A percentile compares a stretch with the other conserved stretches of the same genome.
phyloP scores from a whole-genome alignment of 1,284 basidiomycete genomes.

The Golubevia sp. region DNA sequence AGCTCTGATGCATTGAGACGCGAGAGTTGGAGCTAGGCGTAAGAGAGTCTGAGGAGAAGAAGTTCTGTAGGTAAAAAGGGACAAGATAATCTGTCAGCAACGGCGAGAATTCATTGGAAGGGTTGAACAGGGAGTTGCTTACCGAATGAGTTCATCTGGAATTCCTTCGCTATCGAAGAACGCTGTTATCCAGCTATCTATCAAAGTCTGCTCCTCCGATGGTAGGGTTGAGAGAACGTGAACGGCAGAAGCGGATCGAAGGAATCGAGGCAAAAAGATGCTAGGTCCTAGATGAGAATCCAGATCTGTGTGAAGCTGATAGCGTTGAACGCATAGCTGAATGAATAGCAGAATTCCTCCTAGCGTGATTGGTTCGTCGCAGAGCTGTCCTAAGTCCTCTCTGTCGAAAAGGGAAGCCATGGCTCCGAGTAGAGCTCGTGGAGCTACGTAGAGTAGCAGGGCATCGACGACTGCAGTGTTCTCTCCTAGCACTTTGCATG shows the following conservation, averaged over 20 bases:
- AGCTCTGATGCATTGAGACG: slow-evolving; percentile 65
- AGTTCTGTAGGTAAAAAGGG: slow-evolving; percentile 21
- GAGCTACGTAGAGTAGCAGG: slow-evolving; percentile 29
- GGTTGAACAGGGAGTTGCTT: slow-evolving; percentile 1
- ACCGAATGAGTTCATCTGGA: slow-evolving; percentile 61
- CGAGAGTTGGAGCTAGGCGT: slow-evolving; percentile 64
- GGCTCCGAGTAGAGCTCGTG: slow-evolving; percentile 17
- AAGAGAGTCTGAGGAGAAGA: slow-evolving; percentile 64
- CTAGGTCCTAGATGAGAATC: slow-evolving; percentile 11
- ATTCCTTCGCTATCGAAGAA: slow-evolving; percentile 62
- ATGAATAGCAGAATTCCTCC: slow-evolving; percentile 27
- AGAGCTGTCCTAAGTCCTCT: slow-evolving; percentile 24
- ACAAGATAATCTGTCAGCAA: background rate
- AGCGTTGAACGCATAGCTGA: slow-evolving; percentile 25
- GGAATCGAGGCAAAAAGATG: slow-evolving; percentile 29
- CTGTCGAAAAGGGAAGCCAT: slow-evolving; percentile 22
- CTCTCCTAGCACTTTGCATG: background rate
- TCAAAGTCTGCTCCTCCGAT: slow-evolving; percentile 49
- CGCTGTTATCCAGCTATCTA: slow-evolving; percentile 59
- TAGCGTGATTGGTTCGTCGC: slow-evolving; percentile 33
- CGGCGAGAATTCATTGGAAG: background rate
- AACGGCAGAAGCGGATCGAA: slow-evolving; percentile 39
- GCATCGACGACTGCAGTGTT: slow-evolving; percentile 15
- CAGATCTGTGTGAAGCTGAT: background rate
- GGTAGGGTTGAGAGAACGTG: slow-evolving; percentile 49